Base-by-base conservation (phyloP, 805 yeast genomes). In the Candida fluviatilis region DNA sequence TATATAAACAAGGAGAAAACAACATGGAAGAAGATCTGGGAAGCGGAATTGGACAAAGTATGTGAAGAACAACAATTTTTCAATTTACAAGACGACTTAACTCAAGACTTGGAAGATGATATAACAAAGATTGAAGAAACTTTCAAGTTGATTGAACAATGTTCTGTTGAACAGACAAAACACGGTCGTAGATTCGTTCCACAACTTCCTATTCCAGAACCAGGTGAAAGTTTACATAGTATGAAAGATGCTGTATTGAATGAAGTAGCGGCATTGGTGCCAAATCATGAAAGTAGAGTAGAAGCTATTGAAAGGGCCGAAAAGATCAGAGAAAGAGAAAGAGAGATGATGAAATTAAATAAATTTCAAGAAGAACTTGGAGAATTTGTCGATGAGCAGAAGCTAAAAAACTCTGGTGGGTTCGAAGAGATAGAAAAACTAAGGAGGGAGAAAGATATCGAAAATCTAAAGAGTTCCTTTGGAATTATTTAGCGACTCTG, bases 11-110 rank as follows among this genome's bases (percentile, higher is more conserved):
- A 68, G 4, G 98, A 89, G 54, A 84, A 84, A 47, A 82, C 89
- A 5, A 79, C 78, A 23, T 89, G 98, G 96, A 85, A 86, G 54
- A 77, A 77, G 48, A 82, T 87, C 6, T 91, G 99, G 97, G 96
- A 90, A 55, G 67, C 82, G 4, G 96, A 89, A 54, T 72, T 93
- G 39, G 93, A 88, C 43, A 82, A 82, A 26, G 91, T 93, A 11
- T 84, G 95, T 47, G 95, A 88, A 52, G 97, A 90, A 53, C 98
- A 93, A 58, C 95, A 91, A 48, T 88, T 88, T 57, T 79, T 90
- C 62, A 85, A 85, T 39, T 72, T 88, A 14, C 97, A 91, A 58
- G 96, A 88, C 51, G 95, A 87, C 43, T 73, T 95, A 38, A 77
- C 87, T 1, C 71, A 70, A 21, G 95, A 91, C 54, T 62, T 93